These are phyloP conservation scores for Epicoccum sorghinum DNA, from an alignment of 2,329 filamentous ascomycete species.

Conservation along the genomic window DNA sequence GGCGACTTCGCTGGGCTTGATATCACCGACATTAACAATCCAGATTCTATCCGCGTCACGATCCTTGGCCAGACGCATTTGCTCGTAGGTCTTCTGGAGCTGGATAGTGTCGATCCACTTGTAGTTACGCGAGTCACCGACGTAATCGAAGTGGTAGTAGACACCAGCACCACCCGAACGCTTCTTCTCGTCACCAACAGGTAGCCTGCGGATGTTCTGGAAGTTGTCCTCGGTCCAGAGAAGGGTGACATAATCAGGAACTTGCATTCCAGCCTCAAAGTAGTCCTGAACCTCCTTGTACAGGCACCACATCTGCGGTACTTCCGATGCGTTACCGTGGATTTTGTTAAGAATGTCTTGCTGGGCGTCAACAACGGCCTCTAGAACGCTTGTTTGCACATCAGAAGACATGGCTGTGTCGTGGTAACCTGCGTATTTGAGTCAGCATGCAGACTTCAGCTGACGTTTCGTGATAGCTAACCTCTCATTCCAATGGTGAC, in stretches of 20 bases:
- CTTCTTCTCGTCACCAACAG: constrained; percentile 64
- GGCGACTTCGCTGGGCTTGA: constrained; percentile 69
- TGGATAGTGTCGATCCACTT: constrained; percentile 69
- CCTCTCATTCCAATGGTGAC: constrained; percentile 74
- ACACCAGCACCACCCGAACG: constrained; percentile 68
- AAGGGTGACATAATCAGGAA: constrained; percentile 70
- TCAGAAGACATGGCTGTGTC: constrained; percentile 67
- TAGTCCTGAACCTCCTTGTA: constrained; percentile 78
- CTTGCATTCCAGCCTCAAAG: constrained; percentile 66
- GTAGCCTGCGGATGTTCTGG: constrained; percentile 68
- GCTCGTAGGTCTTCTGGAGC: constrained; percentile 68
- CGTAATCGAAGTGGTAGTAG: constrained; percentile 70
- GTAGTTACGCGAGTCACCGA: constrained; percentile 65
- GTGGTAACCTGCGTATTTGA: constrained; percentile 50
- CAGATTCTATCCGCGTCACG: constrained; percentile 66
- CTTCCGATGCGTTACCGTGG: constrained; percentile 58
- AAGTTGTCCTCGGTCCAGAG: constrained; percentile 75
- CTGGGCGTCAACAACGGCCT: constrained; percentile 66
- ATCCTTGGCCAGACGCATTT: constrained; percentile 68
- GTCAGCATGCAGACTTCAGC: background rate
- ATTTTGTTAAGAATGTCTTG: constrained; percentile 63
- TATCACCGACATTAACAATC: constrained; percentile 71
- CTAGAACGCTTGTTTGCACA: constrained; percentile 64
- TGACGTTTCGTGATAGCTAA: background rate
- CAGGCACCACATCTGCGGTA: constrained; percentile 74